These are phyloP conservation scores for Phytophthora uliginosa DNA, from an alignment of 352 stramenopile species.

Conservation along the genomic window DNA sequence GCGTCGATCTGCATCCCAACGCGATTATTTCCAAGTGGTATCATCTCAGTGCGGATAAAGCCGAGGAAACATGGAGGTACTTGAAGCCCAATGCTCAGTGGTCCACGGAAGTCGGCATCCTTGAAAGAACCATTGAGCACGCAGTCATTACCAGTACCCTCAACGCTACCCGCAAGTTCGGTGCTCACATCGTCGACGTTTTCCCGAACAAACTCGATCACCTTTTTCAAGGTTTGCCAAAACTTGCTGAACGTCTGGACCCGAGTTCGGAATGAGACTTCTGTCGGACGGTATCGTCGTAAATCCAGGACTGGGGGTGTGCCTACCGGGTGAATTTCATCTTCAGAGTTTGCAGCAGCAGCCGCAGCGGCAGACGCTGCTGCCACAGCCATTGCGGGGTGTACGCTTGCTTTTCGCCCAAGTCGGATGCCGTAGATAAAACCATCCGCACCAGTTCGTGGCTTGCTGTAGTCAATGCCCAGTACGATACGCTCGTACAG, in stretches of 20 bases:
- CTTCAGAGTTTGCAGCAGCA: conserved; percentile 24
- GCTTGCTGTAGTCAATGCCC: conserved; percentile 72
- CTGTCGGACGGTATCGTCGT: conserved; percentile 50
- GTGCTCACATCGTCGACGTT: conserved; percentile 69
- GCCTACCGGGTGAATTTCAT: conserved; percentile 20
- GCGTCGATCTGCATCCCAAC: conserved; percentile 70
- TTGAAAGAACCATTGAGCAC: conserved; percentile 68
- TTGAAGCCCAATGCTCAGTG: conserved; percentile 55
- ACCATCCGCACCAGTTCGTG: conserved; percentile 49
- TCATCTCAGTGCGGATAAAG: conserved; percentile 62
- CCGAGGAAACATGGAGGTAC: conserved; percentile 71
- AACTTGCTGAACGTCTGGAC: conserved; percentile 74
- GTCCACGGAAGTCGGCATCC: conserved; percentile 65
- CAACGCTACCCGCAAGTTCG: conserved; percentile 57
- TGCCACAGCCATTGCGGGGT: conserved; percentile 41
- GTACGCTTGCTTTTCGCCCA: conserved; percentile 60
- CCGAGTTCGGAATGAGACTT: conserved; percentile 53
- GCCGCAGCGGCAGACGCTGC: conserved; percentile 35
- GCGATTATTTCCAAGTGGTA: conserved; percentile 48
- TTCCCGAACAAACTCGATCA: conserved; percentile 64
- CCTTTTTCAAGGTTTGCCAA: conserved; percentile 57
- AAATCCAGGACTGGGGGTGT: conserved; percentile 53
- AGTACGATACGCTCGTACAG: conserved; percentile 73
- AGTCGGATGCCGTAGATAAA: conserved; percentile 84
- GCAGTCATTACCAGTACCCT: conserved; percentile 64